Evolutionary conservation across 2,329 filamentous ascomycete genomes (phyloP).

Genomic region (Pseudogymnoascus sp.): DNA sequence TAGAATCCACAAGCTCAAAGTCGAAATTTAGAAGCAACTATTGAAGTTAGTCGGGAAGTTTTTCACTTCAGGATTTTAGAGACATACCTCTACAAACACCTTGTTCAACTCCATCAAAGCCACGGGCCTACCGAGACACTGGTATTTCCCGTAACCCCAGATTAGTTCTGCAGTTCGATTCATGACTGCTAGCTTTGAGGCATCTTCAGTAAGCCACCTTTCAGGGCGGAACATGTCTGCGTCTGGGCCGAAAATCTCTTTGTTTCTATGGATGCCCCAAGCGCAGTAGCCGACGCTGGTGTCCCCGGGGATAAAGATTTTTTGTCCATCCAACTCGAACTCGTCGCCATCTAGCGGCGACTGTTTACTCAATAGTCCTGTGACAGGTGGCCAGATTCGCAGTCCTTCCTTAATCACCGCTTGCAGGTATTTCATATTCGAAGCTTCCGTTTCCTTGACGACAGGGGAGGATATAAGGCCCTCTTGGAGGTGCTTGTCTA

Average conservation of each 20-base stretch:
- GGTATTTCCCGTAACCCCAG: conserved; percentile 39
- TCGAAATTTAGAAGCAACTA: conserved; percentile 7
- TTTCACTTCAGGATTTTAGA: conserved; percentile 29
- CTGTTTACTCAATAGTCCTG: conserved; percentile 22
- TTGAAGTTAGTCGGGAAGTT: conserved; percentile 25
- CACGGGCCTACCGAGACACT: conserved; percentile 42
- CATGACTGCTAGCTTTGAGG: conserved; percentile 32
- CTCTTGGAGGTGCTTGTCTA: conserved; percentile 33
- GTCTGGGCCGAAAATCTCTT: conserved; percentile 32
- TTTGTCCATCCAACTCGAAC: conserved; percentile 2
- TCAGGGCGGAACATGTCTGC: conserved; percentile 40
- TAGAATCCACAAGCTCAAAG: conserved; percentile 11
- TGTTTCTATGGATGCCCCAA: conserved; percentile 31
- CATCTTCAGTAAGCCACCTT: conserved; percentile 39
- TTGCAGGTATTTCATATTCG: conserved; percentile 15
- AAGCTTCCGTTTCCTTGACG: conserved; percentile 9
- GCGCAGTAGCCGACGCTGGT: conserved; percentile 20
- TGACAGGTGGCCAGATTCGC: conserved; percentile 30
- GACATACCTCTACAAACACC: conserved; percentile 39
- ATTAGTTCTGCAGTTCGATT: conserved; percentile 35
- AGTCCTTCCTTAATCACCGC: conserved; percentile 44
- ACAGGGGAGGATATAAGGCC: conserved; percentile 29
- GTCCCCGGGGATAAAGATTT: conserved; percentile 17
- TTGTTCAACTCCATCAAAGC: conserved; percentile 45
- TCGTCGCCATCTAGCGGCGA: conserved; percentile 16